Conservation (phyloP, 352 stramenopile genomes). For the Pythium sukuiense region DNA sequence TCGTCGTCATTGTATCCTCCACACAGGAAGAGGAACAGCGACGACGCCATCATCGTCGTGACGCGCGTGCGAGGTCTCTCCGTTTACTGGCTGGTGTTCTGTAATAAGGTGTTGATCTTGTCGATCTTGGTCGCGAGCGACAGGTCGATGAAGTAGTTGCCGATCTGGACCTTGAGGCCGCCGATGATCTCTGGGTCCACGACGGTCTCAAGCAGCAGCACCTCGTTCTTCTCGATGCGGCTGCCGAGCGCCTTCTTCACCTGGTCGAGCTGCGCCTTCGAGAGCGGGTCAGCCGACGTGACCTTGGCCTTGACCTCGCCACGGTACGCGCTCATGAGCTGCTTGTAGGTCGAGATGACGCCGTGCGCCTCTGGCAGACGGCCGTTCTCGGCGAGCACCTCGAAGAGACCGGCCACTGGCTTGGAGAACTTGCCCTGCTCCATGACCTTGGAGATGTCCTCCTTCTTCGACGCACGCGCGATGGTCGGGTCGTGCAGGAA, state of each 20-base stretch:
- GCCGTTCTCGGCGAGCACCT: constrained; percentile 96
- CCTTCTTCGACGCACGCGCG: constrained; percentile 92
- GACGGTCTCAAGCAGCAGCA: constrained; percentile 90
- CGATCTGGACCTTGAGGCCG: constrained; percentile 97
- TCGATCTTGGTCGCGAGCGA: constrained; percentile 95
- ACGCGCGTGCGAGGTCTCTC: neutral
- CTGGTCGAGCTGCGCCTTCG: constrained; percentile 90
- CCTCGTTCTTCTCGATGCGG: constrained; percentile 88
- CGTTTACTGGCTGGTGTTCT: constrained; percentile 48
- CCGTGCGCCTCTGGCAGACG: constrained; percentile 88
- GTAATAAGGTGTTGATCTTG: constrained; percentile 89
- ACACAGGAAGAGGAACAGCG: neutral
- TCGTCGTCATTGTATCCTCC: neutral
- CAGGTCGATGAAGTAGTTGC: constrained; percentile 98
- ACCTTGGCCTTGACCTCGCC: constrained; percentile 96
- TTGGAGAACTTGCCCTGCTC: constrained; percentile 91
- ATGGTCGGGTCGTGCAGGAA: constrained; percentile 98
- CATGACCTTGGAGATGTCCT: constrained; percentile 90
- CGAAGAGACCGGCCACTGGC: constrained; percentile 95
- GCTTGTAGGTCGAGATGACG: constrained; percentile 89
- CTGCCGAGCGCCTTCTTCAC: constrained; percentile 92
- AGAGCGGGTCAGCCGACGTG: constrained; percentile 93
- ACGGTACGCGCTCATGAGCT: constrained; percentile 95
- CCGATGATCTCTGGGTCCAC: constrained; percentile 95
- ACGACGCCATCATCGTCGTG: too few relatives aligned